Percentiles rank a stretch among this genome's conserved stretches.
These are phyloP conservation scores for Orbilia ellipsospora DNA, from an alignment of 2,329 filamentous ascomycete genomes.

Conservation along the genomic window DNA sequence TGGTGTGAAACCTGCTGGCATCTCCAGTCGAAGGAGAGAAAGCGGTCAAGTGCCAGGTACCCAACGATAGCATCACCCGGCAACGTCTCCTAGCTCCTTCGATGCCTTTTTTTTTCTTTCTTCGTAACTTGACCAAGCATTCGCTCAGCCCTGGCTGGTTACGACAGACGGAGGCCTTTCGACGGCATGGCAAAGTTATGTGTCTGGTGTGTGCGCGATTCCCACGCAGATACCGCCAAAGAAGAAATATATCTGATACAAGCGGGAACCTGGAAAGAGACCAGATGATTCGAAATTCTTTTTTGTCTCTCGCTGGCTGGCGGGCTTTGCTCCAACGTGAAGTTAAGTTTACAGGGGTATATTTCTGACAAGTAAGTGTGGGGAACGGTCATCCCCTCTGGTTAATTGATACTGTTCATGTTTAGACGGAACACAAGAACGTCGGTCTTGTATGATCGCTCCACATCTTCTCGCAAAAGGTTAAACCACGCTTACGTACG, in stretches of 20 bases:
- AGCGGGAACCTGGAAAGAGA: constrained; percentile 41
- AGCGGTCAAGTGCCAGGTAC: constrained; percentile 32
- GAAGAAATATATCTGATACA: constrained; percentile 54
- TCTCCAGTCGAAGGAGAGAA: constrained; percentile 3
- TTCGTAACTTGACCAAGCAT: background rate
- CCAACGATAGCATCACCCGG: constrained; percentile 18
- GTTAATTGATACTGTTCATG: constrained; percentile 42
- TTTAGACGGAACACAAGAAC: constrained; percentile 31
- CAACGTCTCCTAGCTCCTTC: constrained; percentile 6
- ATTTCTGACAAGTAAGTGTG: constrained; percentile 53
- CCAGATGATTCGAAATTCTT: constrained; percentile 46
- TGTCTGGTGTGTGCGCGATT: constrained; percentile 15
- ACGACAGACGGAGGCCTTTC: background rate
- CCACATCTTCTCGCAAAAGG: constrained; percentile 24
- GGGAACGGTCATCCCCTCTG: constrained; percentile 41
- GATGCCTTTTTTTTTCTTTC: background rate
- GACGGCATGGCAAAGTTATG: no score
- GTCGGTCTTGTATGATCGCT: constrained; percentile 6
- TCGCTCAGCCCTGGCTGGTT: constrained; percentile 33
- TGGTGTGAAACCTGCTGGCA: constrained; percentile 37
- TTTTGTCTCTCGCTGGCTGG: constrained; percentile 17
- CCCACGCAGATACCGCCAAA: constrained; percentile 17
- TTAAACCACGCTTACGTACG: constrained; percentile 38
- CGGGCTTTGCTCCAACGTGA: constrained; percentile 24
- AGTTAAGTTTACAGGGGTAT: constrained; percentile 29